Base-by-base conservation (phyloP, 2,329 filamentous ascomycete species). In the Pseudogymnoascus sp. region DNA sequence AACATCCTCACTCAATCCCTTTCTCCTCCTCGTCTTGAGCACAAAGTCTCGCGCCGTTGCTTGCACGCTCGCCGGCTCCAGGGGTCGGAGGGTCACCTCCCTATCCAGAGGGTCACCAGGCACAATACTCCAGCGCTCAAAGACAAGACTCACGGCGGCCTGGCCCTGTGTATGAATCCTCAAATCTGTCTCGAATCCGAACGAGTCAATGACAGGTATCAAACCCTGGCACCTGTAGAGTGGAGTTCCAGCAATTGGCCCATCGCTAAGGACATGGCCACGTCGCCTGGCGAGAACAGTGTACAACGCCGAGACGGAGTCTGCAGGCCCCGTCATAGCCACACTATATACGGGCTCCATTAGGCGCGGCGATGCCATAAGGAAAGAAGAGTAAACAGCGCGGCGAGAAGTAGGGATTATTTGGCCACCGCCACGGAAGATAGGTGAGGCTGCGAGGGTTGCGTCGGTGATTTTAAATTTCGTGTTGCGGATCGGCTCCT, bases 401-500 rank as follows among this genome's bases (percentile, higher is more conserved):
- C 95, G 86, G 62, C 95, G 88, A 64, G 93, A 88, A 0, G 95
- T 98, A 53, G 95, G 95, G 73, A 99, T 99, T 73, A 99, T 96
- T 76, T 99, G 95, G 50, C 95, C 95, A 68, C 93, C 93, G 63
- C 95, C 95, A 61, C 95, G 87, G 81, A 92, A 96, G 72, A 99
- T 98, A 61, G 93, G 89, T 77, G 98, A 92, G 61, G 87, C 83
- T 10, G 93, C 93, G 19, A 99, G 83, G 43, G 89, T 82, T 62
- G 96, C 86, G 73, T 98, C 93, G 66, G 93, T 98, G 72, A 99
- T 86, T 73, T 93, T 91, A 83, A 99, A 99, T 74, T 96, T 97
- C 70, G 91, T 91, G 77, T 99, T 99, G 70, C 95, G 93, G 72
- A 99, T 98, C 35, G 95, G 95, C 79, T 99, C 95, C 88, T 99